Conservation (phyloP, 2,329 filamentous ascomycete genomes). For the Periconia digitata region DNA sequence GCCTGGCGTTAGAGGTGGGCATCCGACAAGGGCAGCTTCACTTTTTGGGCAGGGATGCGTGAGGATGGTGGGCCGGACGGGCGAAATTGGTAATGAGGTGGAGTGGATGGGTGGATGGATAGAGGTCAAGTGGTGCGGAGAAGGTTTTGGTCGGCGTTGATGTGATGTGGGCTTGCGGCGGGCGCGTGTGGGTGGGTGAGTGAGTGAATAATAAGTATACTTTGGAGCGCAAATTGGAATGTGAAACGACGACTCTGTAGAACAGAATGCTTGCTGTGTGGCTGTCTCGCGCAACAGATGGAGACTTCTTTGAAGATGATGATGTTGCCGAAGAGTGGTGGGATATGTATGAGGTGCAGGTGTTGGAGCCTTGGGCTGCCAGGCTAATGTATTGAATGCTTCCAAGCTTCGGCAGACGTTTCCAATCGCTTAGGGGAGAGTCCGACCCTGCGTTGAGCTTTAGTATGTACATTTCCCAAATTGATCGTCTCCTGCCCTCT, state of each 20-base stretch:
- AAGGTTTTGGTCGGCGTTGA: not conserved
- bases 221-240: too few relatives aligned
- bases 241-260: not conserved
- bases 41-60: slow-evolving; percentile 17
- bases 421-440: not conserved
- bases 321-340: not conserved
- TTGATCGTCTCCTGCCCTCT: not conserved
- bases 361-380: slow-evolving; percentile 16
- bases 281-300: too few relatives aligned
- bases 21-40: too few relatives aligned
- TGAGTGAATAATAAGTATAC: too few relatives aligned
- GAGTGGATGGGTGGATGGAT: not conserved
- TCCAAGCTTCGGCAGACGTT: not conserved
- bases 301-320: too few relatives aligned
- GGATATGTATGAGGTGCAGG: slow-evolving; percentile 21
- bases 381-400: slow-evolving; percentile 21
- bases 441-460: not conserved
- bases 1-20: not conserved
- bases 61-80: not conserved
- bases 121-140: not conserved
- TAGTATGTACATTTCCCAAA: not conserved
- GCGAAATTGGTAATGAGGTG: not conserved
- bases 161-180: too few relatives aligned
- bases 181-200: too few relatives aligned
- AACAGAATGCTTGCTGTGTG: not conserved